These are phyloP conservation scores for Earliella scabrosa DNA, from an alignment of 1,284 basidiomycete species.

Conservation along the genomic window DNA sequence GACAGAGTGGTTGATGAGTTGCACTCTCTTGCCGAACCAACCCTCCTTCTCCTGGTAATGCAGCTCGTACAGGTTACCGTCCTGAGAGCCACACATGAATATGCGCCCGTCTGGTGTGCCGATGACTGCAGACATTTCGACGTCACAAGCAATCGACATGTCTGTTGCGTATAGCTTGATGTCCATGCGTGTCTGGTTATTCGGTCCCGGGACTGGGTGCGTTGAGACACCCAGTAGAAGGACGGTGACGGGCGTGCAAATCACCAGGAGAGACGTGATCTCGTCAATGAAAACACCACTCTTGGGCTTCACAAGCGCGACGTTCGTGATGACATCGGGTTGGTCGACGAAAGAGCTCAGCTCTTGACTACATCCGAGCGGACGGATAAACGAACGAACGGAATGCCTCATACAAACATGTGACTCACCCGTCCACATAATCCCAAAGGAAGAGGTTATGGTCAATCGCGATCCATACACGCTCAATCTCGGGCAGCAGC, in stretches of 20 bases:
- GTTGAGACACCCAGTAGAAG: conserved; percentile 86
- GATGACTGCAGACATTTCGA: conserved; percentile 84
- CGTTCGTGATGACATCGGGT: conserved; percentile 88
- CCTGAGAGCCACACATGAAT: conserved; percentile 87
- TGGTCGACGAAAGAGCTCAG: conserved; percentile 91
- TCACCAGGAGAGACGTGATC: conserved; percentile 88
- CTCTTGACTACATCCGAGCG: conserved; percentile 67
- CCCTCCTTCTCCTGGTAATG: conserved; percentile 91
- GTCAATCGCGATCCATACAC: conserved; percentile 96
- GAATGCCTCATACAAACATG: too few relatives aligned
- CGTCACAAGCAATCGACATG: conserved; percentile 77
- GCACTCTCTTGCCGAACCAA: conserved; percentile 89
- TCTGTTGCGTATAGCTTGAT: conserved; percentile 93
- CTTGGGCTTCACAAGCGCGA: conserved; percentile 83
- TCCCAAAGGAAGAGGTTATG: conserved; percentile 97
- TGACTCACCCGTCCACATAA: conserved; percentile 85
- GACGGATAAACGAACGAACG: too few relatives aligned
- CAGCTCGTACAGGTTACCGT: conserved; percentile 92
- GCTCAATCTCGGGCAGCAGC: conserved; percentile 90
- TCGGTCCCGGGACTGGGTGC: conserved; percentile 48
- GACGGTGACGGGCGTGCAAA: conserved; percentile 86
- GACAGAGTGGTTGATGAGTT: conserved; percentile 82
- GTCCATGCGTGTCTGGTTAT: conserved; percentile 60
- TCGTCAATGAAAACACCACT: conserved; percentile 90
- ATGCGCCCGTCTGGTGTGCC: conserved; percentile 86